phyloP scores from a whole-genome alignment of 345 rosid species.

The Draba incana region DNA sequence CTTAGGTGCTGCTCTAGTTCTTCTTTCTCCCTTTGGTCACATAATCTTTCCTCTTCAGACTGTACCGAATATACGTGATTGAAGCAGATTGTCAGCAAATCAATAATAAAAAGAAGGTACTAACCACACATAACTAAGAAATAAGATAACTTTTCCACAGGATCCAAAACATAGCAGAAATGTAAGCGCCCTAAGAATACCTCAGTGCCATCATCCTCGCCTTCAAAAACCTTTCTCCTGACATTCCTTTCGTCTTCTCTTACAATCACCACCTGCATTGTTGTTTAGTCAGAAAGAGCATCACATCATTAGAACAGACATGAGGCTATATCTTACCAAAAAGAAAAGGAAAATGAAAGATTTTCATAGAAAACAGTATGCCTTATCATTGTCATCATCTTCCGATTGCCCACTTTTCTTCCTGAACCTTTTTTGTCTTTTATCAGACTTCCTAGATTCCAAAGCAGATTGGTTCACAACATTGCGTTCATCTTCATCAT shows the following conservation, averaged over 20 bases:
- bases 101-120: background rate
- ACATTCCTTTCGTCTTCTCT: conserved; percentile 51
- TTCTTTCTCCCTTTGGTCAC: conserved; percentile 80
- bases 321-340: conserved; percentile 31
- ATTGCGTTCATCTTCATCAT: conserved; percentile 34
- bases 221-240: conserved; percentile 51
- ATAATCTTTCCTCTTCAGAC: conserved; percentile 83
- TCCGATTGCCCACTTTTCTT: conserved; percentile 61
- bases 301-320: conserved; percentile 29
- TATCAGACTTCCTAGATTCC: conserved; percentile 46
- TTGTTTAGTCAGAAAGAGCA: conserved; percentile 30
- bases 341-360: conserved; percentile 28
- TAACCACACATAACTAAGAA: background rate
- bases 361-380: conserved; percentile 38
- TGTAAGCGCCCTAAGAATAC: conserved; percentile 41
- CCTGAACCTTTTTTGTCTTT: conserved; percentile 61
- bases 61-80: conserved; percentile 23
- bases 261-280: conserved; percentile 51
- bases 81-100: conserved; percentile 11
- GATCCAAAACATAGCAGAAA: background rate
- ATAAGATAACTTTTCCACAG: background rate
- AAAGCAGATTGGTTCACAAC: conserved; percentile 38
- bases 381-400: conserved; percentile 67
- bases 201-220: conserved; percentile 67
- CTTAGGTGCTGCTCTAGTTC: conserved; percentile 68